A percentile compares a stretch with the other conserved stretches of the same genome.
Conservation (phyloP, 2,329 filamentous ascomycete genomes). For the Geosmithia putterillii region DNA sequence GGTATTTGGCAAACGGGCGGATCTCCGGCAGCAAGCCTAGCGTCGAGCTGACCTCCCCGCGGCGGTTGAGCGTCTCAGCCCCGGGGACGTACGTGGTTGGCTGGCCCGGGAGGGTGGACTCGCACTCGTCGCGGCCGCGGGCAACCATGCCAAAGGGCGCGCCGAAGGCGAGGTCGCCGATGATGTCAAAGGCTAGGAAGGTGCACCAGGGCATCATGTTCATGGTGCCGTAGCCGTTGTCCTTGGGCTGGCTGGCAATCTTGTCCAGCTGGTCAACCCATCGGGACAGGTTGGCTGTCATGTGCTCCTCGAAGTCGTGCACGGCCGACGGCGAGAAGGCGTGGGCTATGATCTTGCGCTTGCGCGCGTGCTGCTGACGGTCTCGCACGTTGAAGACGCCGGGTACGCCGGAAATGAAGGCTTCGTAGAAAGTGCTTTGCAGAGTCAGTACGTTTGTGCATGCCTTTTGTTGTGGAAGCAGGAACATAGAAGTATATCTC, state of each 20-base stretch:
- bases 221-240: slow-evolving; percentile 2
- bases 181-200: slow-evolving; percentile 6
- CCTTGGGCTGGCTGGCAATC: background rate
- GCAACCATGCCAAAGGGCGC: slow-evolving; percentile 6
- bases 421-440: slow-evolving; percentile 4
- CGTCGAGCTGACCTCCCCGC: slow-evolving; percentile 7
- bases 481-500: no score
- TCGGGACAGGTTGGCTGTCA: slow-evolving; percentile 3
- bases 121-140: slow-evolving; percentile 5
- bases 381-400: slow-evolving; percentile 6
- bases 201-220: slow-evolving; percentile 8
- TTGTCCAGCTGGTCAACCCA: slow-evolving; percentile 5
- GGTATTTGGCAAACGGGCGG: slow-evolving; percentile 4
- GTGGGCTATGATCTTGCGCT: background rate
- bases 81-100: slow-evolving; percentile 5
- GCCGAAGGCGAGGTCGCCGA: slow-evolving; percentile 7
- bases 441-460: background rate
- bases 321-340: background rate
- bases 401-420: slow-evolving; percentile 5
- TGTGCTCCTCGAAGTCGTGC: slow-evolving; percentile 4
- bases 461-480: background rate
- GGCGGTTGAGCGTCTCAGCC: slow-evolving; percentile 5
- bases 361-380: background rate
- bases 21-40: slow-evolving; percentile 4
- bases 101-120: slow-evolving; percentile 3